Conservation (phyloP, 768 basidiomycete species). For the Russula dissimulans region DNA sequence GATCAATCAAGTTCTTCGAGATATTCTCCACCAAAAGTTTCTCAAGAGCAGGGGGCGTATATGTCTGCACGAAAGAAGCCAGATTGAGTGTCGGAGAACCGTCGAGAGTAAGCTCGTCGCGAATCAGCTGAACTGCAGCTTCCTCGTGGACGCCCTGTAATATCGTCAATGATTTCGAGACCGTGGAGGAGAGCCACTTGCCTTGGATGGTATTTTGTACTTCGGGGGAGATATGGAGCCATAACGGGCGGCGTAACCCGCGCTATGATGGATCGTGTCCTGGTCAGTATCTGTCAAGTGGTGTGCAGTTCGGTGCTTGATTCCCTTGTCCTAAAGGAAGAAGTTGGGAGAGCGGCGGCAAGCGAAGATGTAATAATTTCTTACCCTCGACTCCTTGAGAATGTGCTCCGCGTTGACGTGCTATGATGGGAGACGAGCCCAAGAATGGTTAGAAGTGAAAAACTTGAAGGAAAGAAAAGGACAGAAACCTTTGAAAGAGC, state of each 20-base stretch:
- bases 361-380: background rate
- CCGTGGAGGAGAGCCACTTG: constrained; percentile 13
- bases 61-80: constrained; percentile 60
- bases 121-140: constrained; percentile 44
- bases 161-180: background rate
- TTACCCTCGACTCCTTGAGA: constrained; percentile 6
- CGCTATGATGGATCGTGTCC: constrained; percentile 30
- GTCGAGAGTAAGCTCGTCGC: constrained; percentile 55
- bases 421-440: background rate
- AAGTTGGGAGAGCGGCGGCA: background rate
- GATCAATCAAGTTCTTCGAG: constrained; percentile 59
- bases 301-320: constrained; percentile 26
- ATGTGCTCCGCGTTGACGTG: constrained; percentile 17
- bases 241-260: constrained; percentile 54
- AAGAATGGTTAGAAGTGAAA: background rate
- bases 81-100: constrained; percentile 51
- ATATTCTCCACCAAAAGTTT: constrained; percentile 57
- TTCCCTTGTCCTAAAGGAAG: constrained; percentile 34
- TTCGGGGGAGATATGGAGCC: constrained; percentile 63
- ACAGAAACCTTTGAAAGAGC: constrained; percentile 17
- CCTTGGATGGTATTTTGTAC: constrained; percentile 51
- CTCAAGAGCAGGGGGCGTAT: constrained; percentile 45
- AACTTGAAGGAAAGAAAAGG: background rate
- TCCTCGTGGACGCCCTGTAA: constrained; percentile 46
- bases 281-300: constrained; percentile 29